Conservation (phyloP, 345 rosid species). For the Brassica cretica region DNA sequence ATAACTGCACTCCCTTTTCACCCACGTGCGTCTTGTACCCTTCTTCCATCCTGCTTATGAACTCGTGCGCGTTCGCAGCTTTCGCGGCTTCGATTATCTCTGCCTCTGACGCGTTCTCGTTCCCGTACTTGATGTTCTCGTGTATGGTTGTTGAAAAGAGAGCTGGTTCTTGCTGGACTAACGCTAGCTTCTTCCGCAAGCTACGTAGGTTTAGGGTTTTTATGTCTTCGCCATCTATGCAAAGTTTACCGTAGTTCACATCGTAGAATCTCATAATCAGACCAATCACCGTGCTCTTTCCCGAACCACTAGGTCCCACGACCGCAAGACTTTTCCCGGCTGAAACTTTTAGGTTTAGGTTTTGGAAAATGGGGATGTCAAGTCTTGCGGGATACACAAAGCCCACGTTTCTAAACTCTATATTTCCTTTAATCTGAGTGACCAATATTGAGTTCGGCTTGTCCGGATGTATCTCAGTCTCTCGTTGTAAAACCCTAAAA, state of each 20-base stretch:
- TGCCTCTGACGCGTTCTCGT: slow-evolving; percentile 61
- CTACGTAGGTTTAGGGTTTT: slow-evolving; percentile 63
- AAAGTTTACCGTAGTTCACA: slow-evolving; percentile 49
- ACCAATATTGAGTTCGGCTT: slow-evolving; percentile 45
- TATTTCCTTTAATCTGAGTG: slow-evolving; percentile 51
- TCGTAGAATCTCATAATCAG: slow-evolving; percentile 77
- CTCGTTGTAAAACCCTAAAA: slow-evolving; percentile 60
- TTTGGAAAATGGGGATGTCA: slow-evolving; percentile 52
- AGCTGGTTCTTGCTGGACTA: slow-evolving; percentile 89
- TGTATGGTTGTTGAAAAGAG: slow-evolving; percentile 69
- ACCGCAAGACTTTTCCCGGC: slow-evolving; percentile 72
- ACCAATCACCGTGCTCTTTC: slow-evolving; percentile 78
- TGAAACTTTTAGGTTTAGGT: slow-evolving; percentile 48
- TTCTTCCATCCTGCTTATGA: slow-evolving; percentile 69
- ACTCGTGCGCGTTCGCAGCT: slow-evolving; percentile 75
- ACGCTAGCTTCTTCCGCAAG: slow-evolving; percentile 55
- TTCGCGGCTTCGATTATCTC: slow-evolving; percentile 70
- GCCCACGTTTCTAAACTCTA: slow-evolving; percentile 57
- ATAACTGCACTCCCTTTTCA: slow-evolving; percentile 72
- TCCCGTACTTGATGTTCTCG: slow-evolving; percentile 77
- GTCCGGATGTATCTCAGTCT: slow-evolving; percentile 52
- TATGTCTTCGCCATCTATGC: slow-evolving; percentile 61
- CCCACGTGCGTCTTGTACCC: slow-evolving; percentile 80
- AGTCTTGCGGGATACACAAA: slow-evolving; percentile 77
- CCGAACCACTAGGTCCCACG: slow-evolving; percentile 81